phyloP scores from a whole-genome alignment of 2,329 filamentous ascomycete species.

The Cytospora piceicola region DNA sequence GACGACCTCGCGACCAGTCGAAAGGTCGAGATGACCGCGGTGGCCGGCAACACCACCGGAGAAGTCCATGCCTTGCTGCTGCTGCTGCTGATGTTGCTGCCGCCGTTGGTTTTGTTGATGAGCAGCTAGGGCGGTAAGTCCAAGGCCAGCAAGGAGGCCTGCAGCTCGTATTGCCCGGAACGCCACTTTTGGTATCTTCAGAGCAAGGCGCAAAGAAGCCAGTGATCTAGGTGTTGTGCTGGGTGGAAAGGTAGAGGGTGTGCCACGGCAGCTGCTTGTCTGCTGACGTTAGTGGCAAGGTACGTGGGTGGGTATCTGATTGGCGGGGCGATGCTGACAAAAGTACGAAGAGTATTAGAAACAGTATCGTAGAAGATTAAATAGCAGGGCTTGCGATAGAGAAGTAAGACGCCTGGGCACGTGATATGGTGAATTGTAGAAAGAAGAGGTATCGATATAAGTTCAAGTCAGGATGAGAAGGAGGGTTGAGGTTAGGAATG shows the following conservation, averaged over 20 bases:
- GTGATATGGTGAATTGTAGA: neutral
- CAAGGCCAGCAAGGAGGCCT: slow-evolving; percentile 62
- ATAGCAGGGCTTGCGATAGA: neutral
- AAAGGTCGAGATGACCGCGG: slow-evolving; percentile 52
- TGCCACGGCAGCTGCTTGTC: neutral
- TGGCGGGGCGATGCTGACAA: slow-evolving; percentile 14
- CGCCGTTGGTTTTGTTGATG: slow-evolving; percentile 53
- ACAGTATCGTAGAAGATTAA: neutral
- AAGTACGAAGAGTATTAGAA: slow-evolving; percentile 5
- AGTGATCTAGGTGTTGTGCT: neutral
- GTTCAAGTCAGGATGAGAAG: neutral
- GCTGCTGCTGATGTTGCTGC: slow-evolving; percentile 46
- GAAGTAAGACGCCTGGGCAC: neutral
- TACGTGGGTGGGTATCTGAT: neutral
- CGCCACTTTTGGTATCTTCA: slow-evolving; percentile 52
- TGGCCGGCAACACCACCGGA: slow-evolving; percentile 14
- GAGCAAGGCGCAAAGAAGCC: slow-evolving; percentile 3
- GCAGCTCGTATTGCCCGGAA: slow-evolving; percentile 58
- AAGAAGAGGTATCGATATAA: neutral
- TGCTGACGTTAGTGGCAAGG: slow-evolving; percentile 21
- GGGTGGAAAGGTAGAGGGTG: neutral
- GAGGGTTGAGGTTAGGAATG: neutral
- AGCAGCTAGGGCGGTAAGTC: slow-evolving; percentile 60
- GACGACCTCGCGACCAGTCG: slow-evolving; percentile 68
- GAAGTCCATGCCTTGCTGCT: slow-evolving; percentile 36